Evolutionary conservation across 1,284 basidiomycete species (phyloP).

Genomic region (Cerrena zonata): DNA sequence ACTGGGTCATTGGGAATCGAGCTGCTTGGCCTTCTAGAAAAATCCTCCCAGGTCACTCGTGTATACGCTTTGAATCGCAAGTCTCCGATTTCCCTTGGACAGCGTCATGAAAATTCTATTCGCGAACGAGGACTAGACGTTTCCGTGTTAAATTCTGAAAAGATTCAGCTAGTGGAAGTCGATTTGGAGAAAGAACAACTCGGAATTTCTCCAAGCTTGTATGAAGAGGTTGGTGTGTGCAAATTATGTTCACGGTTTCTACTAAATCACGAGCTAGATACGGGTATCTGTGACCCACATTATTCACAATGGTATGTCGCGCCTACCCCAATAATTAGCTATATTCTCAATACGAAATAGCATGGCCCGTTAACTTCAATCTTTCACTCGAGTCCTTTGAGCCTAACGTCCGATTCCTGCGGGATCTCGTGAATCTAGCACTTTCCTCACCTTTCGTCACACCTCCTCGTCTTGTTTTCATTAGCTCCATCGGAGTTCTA

Average conservation of each 20-base stretch:
- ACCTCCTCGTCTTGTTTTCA: slow-evolving; percentile 25
- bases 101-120: slow-evolving; percentile 22
- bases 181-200: slow-evolving; percentile 22
- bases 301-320: slow-evolving; percentile 24
- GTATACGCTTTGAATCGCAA: slow-evolving; percentile 24
- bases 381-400: slow-evolving; percentile 15
- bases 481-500: slow-evolving; percentile 26
- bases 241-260: not conserved
- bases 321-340: not conserved
- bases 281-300: slow-evolving; percentile 19
- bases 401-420: slow-evolving; percentile 6
- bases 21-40: slow-evolving; percentile 13
- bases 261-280: slow-evolving; percentile 13
- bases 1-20: slow-evolving; percentile 20
- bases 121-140: slow-evolving; percentile 23
- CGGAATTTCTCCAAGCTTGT: slow-evolving; percentile 22
- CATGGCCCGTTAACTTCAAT: slow-evolving; percentile 32
- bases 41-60: slow-evolving; percentile 7
- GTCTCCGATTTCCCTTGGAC: not conserved
- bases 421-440: slow-evolving; percentile 17
- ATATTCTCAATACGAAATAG: slow-evolving; percentile 9
- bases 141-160: slow-evolving; percentile 17
- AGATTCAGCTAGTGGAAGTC: slow-evolving; percentile 28
- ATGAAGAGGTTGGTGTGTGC: slow-evolving; percentile 21
- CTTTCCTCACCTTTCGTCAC: slow-evolving; percentile 16